A percentile compares a stretch with the other conserved stretches of the same genome.
Evolutionary conservation across 441 rosid genomes (phyloP).

Genomic region (Gossypium trilobum): DNA sequence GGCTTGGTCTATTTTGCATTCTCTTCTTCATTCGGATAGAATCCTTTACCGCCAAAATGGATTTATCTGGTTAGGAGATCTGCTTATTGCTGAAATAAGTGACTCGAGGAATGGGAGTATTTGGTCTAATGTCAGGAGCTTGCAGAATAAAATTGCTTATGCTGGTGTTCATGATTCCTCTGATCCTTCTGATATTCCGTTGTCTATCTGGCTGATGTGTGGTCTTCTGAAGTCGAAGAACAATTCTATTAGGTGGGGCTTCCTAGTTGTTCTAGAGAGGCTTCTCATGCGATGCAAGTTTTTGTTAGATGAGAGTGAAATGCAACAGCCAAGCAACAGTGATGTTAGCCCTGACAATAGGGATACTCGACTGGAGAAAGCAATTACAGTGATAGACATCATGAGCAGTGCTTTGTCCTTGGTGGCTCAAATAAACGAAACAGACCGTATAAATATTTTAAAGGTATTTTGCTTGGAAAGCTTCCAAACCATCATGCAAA

Average conservation of each 20-base stretch:
- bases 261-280: constrained; percentile 77
- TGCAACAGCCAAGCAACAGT: constrained; percentile 43
- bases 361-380: constrained; percentile 75
- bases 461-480: constrained; percentile 49
- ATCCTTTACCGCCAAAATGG: constrained; percentile 78
- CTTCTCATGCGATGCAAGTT: constrained; percentile 94
- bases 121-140: constrained; percentile 62
- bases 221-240: constrained; percentile 89
- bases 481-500: background rate
- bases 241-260: constrained; percentile 75
- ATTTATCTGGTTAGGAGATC: constrained; percentile 87
- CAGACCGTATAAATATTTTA: constrained; percentile 80
- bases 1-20: constrained; percentile 85
- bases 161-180: constrained; percentile 63
- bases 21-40: constrained; percentile 93
- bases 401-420: constrained; percentile 91
- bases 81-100: constrained; percentile 84
- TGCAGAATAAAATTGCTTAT: constrained; percentile 57
- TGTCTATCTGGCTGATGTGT: constrained; percentile 77
- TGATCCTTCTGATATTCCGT: constrained; percentile 62
- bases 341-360: constrained; percentile 31
- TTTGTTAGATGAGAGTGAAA: constrained; percentile 80
- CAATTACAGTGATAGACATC: constrained; percentile 85
- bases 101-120: constrained; percentile 53
- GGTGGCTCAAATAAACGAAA: constrained; percentile 84